Base-by-base conservation (phyloP, 495 filamentous ascomycete species). In the Penicillium bialowiezense region DNA sequence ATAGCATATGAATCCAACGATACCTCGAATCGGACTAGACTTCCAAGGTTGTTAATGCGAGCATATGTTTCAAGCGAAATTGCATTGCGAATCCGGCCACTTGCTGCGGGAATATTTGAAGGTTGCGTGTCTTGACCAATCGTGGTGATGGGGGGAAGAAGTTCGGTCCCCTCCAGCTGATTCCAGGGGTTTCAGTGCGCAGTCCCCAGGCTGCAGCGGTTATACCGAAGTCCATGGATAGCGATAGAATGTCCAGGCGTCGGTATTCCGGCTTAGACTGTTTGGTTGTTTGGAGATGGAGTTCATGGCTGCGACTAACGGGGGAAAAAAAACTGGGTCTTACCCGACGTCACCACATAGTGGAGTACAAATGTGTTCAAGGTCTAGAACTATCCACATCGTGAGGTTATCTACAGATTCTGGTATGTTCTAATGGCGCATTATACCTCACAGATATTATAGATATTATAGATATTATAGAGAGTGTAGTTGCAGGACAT, bases 261-360 rank as follows among this genome's bases (percentile, higher is more conserved):
- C n/a, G n/a, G n/a, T n/a, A n/a, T n/a, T n/a, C n/a, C n/a, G n/a
- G n/a, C n/a, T n/a, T n/a, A n/a, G n/a, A n/a, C n/a, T n/a, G n/a
- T n/a, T n/a, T n/a, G n/a, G n/a, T n/a, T n/a, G n/a, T n/a, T 62
- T 49, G 55, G 55, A 36, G 19, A 44, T 35, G 26, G 41, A 35
- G 19, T 33, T 26, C 20, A 36, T 24, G 32, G 34, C 33, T 40
- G 48, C 41, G 41, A 55, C 47, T 52, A 54, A 41, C 21, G 26
- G 31, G 36, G 9, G n/a, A n/a, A n/a, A 39, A 46, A 59, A 63
- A 63, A 63, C 37, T 57, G 59, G 59, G 59, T 59, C 59, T 35
- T 36, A 42, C 34, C 45, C 54, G 58, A 60, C 54, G 58, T 60
- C 54, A 60, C 51, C 44, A 45, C 28, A 34, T 26, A n/a, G 52